phyloP scores from a whole-genome alignment of 2,329 filamentous ascomycete genomes.

The Verticillium dahliae region DNA sequence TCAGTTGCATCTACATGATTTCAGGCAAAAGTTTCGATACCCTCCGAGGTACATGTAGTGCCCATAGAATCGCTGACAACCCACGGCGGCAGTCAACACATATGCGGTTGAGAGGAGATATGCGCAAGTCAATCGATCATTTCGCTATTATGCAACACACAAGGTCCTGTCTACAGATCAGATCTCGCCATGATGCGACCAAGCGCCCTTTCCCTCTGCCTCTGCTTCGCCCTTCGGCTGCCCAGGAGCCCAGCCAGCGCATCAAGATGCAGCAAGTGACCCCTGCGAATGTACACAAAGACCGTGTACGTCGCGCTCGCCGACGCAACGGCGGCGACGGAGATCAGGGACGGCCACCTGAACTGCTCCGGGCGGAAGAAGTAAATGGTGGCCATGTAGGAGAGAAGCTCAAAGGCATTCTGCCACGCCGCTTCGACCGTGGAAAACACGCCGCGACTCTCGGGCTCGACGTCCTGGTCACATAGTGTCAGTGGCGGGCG shows the following conservation, averaged over 20 bases:
- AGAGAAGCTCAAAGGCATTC: slow-evolving; percentile 63
- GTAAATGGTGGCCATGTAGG: slow-evolving; percentile 59
- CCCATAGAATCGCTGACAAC: too few relatives aligned
- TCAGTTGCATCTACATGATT: too few relatives aligned
- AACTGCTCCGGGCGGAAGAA: slow-evolving; percentile 60
- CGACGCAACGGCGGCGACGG: slow-evolving; percentile 41
- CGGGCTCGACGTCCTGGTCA: slow-evolving; percentile 42
- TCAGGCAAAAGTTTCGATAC: too few relatives aligned
- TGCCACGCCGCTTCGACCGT: slow-evolving; percentile 61
- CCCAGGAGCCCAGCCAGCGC: not conserved
- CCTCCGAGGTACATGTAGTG: too few relatives aligned
- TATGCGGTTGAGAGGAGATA: too few relatives aligned
- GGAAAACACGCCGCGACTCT: slow-evolving; percentile 62
- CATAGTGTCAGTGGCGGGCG: not conserved
- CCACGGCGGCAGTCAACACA: too few relatives aligned
- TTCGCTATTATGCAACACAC: not conserved
- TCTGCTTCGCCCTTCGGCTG: not conserved
- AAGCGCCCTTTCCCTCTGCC: not conserved
- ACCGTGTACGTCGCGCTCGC: slow-evolving; percentile 45
- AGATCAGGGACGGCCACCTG: slow-evolving; percentile 54
- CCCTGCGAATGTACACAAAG: slow-evolving; percentile 33
- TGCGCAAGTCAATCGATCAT: not conserved
- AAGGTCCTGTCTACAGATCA: not conserved
- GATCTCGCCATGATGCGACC: not conserved
- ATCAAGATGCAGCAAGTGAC: not conserved